phyloP scores from a whole-genome alignment of 306 rosid species.

The Vachellia collinsii region DNA sequence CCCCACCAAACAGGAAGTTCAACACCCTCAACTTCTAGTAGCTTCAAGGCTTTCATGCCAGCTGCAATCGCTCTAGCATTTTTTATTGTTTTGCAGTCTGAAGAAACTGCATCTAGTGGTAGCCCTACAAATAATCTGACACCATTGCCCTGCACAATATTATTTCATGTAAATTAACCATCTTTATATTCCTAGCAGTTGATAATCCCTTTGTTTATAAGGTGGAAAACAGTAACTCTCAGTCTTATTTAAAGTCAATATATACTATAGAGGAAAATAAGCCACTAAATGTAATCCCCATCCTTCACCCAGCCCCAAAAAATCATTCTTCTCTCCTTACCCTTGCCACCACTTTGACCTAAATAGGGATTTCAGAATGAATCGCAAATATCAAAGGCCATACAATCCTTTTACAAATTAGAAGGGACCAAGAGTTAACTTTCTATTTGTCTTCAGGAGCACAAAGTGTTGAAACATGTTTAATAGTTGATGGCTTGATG shows the following conservation, averaged over 20 bases:
- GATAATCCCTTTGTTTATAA: background rate
- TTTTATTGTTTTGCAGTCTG: background rate
- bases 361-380: background rate
- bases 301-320: background rate
- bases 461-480: background rate
- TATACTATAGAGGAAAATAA: background rate
- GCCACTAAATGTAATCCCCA: background rate
- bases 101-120: slow-evolving; percentile 8
- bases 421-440: background rate
- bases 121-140: slow-evolving; percentile 10
- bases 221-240: background rate
- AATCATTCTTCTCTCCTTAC: background rate
- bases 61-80: slow-evolving; percentile 17
- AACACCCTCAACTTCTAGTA: slow-evolving; percentile 2
- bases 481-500: background rate
- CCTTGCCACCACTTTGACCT: background rate
- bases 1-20: slow-evolving; percentile 17
- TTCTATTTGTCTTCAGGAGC: background rate
- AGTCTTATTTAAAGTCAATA: background rate
- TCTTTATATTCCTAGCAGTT: background rate
- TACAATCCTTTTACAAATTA: too few relatives aligned
- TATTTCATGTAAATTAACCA: background rate
- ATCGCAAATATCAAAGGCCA: background rate
- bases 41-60: background rate
- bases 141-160: background rate